Evolutionary conservation across 257 asterid species (phyloP).

Genomic region (Solanum raphanifolium): DNA sequence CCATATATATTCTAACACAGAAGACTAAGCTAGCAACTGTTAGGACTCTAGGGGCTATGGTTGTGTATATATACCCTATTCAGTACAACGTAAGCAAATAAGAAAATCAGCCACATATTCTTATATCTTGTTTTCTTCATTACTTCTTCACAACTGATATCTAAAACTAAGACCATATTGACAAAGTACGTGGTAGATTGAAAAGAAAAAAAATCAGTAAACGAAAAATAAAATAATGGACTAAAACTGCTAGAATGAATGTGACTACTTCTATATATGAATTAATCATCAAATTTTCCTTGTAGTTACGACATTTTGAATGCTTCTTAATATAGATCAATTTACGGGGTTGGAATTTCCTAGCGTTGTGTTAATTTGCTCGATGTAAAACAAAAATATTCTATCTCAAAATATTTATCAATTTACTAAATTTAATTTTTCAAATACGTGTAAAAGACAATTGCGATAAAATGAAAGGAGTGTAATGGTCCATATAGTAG

Average conservation of each 20-base stretch:
- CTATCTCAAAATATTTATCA: too few relatives aligned
- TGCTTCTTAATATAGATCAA: not conserved
- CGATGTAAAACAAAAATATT: not conserved
- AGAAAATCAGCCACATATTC: too few relatives aligned
- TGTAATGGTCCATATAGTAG: not conserved
- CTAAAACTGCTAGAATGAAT: not conserved
- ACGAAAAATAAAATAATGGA: not conserved
- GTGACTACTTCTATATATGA: not conserved
- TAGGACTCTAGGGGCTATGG: too few relatives aligned
- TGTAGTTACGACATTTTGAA: not conserved
- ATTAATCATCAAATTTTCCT: not conserved
- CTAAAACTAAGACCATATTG: not conserved
- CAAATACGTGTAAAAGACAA: not conserved
- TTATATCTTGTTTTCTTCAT: too few relatives aligned
- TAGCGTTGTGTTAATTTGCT: not conserved
- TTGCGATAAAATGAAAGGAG: not conserved
- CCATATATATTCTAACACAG: too few relatives aligned
- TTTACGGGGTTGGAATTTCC: not conserved
- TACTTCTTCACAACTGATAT: too few relatives aligned
- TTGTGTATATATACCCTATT: too few relatives aligned
- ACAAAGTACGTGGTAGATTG: not conserved
- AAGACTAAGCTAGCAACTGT: too few relatives aligned
- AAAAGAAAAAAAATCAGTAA: not conserved
- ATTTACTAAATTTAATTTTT: too few relatives aligned
- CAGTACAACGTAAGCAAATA: too few relatives aligned